These are phyloP conservation scores for Cucumis hystrix DNA, from an alignment of 306 rosid genomes.

Conservation along the genomic window DNA sequence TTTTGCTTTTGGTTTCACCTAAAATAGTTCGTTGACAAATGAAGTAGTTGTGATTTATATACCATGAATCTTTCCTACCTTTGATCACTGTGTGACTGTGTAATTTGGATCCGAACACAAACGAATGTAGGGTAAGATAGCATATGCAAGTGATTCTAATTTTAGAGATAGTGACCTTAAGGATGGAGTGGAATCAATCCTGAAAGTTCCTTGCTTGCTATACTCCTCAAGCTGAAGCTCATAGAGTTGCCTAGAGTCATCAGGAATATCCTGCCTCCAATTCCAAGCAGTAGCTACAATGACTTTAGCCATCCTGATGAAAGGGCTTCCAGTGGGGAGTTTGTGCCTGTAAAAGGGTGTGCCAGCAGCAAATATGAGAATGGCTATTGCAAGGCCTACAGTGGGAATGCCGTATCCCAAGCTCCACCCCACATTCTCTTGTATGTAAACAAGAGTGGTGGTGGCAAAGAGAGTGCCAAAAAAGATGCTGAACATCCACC, in stretches of 20 bases:
- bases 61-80: neutral
- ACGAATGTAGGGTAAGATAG: neutral
- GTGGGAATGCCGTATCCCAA: slow-evolving; percentile 83
- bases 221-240: slow-evolving; percentile 44
- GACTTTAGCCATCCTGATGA: slow-evolving; percentile 49
- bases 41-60: no score
- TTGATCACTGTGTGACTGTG: neutral
- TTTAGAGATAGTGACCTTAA: slow-evolving; percentile 33
- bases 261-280: slow-evolving; percentile 38
- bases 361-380: slow-evolving; percentile 43
- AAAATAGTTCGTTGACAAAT: no score
- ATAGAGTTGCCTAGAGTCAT: slow-evolving; percentile 37
- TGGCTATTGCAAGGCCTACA: slow-evolving; percentile 53
- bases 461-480: slow-evolving; percentile 73
- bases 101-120: neutral
- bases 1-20: no score
- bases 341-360: slow-evolving; percentile 72
- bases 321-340: slow-evolving; percentile 30
- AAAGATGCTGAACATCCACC: slow-evolving; percentile 98
- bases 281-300: slow-evolving; percentile 47
- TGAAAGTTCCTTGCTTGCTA: slow-evolving; percentile 29
- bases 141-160: neutral
- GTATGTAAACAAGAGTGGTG: slow-evolving; percentile 58
- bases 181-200: slow-evolving; percentile 57
- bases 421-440: slow-evolving; percentile 84